phyloP scores from a whole-genome alignment of 106 monocot species.

The Acorus gramineus region DNA sequence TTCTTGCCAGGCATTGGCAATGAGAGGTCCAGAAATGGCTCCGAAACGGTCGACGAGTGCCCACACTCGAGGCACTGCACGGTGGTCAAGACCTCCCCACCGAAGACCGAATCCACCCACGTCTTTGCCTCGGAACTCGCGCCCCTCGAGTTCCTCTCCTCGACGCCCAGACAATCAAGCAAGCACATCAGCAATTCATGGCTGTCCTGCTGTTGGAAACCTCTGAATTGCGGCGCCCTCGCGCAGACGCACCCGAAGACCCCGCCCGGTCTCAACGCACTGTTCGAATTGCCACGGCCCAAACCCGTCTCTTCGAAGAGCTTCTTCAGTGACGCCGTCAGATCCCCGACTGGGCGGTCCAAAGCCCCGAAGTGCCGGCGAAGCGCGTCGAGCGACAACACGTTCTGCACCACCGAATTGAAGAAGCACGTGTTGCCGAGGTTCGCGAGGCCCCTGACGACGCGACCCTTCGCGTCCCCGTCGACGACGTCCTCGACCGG shows the following conservation, averaged over 20 bases:
- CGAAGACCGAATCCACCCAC: conserved; percentile 60
- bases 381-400: conserved; percentile 33
- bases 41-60: conserved; percentile 53
- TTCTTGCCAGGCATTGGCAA: conserved; percentile 73
- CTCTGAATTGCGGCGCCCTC: conserved; percentile 63
- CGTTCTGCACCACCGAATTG: conserved; percentile 58
- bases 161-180: conserved; percentile 54
- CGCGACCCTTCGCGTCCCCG: conserved; percentile 22
- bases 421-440: conserved; percentile 76
- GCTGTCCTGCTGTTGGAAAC: conserved; percentile 85
- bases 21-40: conserved; percentile 78
- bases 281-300: conserved; percentile 13
- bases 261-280: conserved; percentile 32
- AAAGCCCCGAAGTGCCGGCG: conserved; percentile 35
- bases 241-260: conserved; percentile 59
- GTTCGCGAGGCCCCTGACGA: conserved; percentile 55
- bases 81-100: conserved; percentile 60
- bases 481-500: too few species aligned
- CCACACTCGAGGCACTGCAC: conserved; percentile 57
- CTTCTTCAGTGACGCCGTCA: conserved; percentile 60
- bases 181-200: conserved; percentile 74
- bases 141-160: conserved; percentile 48
- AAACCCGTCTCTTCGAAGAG: conserved; percentile 48
- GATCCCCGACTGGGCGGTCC: conserved; percentile 33
- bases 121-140: conserved; percentile 6